Percentiles rank a stretch among this genome's conserved stretches.
phyloP scores from a whole-genome alignment of 495 filamentous ascomycete species.

The Podospora comata region DNA sequence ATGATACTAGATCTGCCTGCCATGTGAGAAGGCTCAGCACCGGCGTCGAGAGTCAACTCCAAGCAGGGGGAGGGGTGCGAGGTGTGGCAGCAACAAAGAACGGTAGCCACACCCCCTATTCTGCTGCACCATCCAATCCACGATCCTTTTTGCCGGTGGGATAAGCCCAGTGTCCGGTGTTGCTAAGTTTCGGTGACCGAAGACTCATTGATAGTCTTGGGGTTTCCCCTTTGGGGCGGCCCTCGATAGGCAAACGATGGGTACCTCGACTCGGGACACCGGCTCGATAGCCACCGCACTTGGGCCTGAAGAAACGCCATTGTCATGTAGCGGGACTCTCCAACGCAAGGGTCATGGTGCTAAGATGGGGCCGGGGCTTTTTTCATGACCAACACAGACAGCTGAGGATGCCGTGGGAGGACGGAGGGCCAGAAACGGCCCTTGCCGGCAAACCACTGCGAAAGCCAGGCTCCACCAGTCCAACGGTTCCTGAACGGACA shows the following conservation, averaged over 20 bases:
- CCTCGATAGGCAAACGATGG: conserved; percentile 31
- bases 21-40: conserved; percentile 12
- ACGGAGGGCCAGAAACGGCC: conserved; percentile 13
- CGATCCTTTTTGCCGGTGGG: conserved; percentile 36
- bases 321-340: conserved; percentile 27
- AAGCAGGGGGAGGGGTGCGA: conserved; percentile 9
- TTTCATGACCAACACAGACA: conserved; percentile 1
- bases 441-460: neutral
- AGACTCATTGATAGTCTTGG: conserved; percentile 40
- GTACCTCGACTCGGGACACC: conserved; percentile 40
- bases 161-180: conserved; percentile 31
- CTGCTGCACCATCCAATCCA: conserved; percentile 16
- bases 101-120: conserved; percentile 23
- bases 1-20: conserved; percentile 3
- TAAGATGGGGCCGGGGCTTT: conserved; percentile 15
- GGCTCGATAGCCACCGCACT: conserved; percentile 46
- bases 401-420: conserved; percentile 3
- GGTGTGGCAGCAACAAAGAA: conserved; percentile 15
- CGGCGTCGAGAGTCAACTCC: conserved; percentile 1
- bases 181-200: conserved; percentile 43
- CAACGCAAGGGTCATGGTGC: conserved; percentile 25
- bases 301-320: conserved; percentile 48
- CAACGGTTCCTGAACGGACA: conserved; percentile 13
- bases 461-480: neutral
- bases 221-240: conserved; percentile 36